phyloP scores from a whole-genome alignment of 495 filamentous ascomycete species.

The Penicillium longicatenatum region DNA sequence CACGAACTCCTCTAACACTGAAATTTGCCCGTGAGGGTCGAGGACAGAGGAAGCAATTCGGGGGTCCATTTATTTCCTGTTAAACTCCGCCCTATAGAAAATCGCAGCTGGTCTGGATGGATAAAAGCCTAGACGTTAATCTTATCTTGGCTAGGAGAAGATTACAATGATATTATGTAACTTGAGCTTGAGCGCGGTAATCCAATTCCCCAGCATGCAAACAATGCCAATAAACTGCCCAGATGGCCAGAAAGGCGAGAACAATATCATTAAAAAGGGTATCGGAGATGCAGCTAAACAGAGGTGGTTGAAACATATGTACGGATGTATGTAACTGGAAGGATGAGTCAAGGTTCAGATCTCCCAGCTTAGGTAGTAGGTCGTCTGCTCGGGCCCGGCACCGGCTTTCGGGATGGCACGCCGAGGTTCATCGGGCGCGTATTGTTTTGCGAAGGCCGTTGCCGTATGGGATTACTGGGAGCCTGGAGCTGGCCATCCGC shows the following conservation, averaged over 20 bases:
- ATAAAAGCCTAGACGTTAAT: too few species aligned
- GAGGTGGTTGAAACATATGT: background rate
- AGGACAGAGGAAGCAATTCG: too few species aligned
- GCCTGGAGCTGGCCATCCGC: slow-evolving; percentile 24
- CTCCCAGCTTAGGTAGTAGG: background rate
- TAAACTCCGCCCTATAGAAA: too few species aligned
- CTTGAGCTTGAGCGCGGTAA: background rate
- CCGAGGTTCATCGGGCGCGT: slow-evolving; percentile 42
- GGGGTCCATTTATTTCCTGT: too few species aligned
- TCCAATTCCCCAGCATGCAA: slow-evolving; percentile 7
- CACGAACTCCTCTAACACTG: too few species aligned
- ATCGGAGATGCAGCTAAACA: slow-evolving; percentile 12
- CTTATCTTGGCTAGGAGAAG: background rate
- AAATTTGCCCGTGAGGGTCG: too few species aligned
- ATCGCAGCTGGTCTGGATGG: too few species aligned
- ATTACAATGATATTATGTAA: slow-evolving; percentile 10
- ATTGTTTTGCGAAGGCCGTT: slow-evolving; percentile 24
- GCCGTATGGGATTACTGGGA: slow-evolving; percentile 12
- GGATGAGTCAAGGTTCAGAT: background rate
- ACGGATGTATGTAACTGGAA: background rate
- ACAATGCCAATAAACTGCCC: background rate
- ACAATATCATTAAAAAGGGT: slow-evolving; percentile 9
- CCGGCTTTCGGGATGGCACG: slow-evolving; percentile 44
- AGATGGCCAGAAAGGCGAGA: background rate
- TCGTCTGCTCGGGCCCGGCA: slow-evolving; percentile 32